Conservation (phyloP, 805 yeast genomes). For the Citeromyces matritensis region DNA sequence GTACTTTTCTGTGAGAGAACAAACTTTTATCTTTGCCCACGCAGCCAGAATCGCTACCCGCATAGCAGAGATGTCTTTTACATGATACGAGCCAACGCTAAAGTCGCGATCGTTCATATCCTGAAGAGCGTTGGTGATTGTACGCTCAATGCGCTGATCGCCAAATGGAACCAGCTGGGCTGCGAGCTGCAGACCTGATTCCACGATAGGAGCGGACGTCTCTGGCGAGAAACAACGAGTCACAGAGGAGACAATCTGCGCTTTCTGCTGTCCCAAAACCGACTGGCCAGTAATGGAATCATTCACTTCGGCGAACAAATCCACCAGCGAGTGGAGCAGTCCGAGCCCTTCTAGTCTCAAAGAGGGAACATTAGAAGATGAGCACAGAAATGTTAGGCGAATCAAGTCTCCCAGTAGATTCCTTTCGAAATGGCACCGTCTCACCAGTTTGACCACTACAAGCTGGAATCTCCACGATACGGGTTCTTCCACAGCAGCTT, state of each 20-base stretch:
- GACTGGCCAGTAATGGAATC: slow-evolving; percentile 69
- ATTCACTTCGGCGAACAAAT: slow-evolving; percentile 38
- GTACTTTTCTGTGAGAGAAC: slow-evolving; percentile 25
- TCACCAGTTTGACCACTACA: slow-evolving; percentile 22
- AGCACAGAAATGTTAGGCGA: slow-evolving; percentile 65
- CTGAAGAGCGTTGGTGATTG: slow-evolving; percentile 53
- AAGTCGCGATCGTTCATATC: slow-evolving; percentile 22
- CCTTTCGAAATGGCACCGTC: slow-evolving; percentile 21
- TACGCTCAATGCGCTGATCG: slow-evolving; percentile 40
- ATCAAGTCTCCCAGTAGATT: slow-evolving; percentile 46
- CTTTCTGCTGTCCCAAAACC: slow-evolving; percentile 82
- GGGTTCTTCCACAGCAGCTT: slow-evolving; percentile 39
- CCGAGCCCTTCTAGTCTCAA: slow-evolving; percentile 53
- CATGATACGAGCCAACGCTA: slow-evolving; percentile 15
- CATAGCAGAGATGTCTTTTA: slow-evolving; percentile 31
- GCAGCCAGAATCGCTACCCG: slow-evolving; percentile 50
- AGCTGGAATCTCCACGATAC: slow-evolving; percentile 28
- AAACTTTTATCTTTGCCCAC: slow-evolving; percentile 50
- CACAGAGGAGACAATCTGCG: slow-evolving; percentile 81
- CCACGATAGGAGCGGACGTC: slow-evolving; percentile 62
- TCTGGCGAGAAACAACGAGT: slow-evolving; percentile 73
- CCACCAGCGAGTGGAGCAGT: slow-evolving; percentile 49
- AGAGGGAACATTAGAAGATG: slow-evolving; percentile 51
- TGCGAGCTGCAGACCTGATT: slow-evolving; percentile 63
- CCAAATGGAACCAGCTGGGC: slow-evolving; percentile 32